Evolutionary conservation across 306 rosid genomes (phyloP).

Genomic region (Quercus parvula): DNA sequence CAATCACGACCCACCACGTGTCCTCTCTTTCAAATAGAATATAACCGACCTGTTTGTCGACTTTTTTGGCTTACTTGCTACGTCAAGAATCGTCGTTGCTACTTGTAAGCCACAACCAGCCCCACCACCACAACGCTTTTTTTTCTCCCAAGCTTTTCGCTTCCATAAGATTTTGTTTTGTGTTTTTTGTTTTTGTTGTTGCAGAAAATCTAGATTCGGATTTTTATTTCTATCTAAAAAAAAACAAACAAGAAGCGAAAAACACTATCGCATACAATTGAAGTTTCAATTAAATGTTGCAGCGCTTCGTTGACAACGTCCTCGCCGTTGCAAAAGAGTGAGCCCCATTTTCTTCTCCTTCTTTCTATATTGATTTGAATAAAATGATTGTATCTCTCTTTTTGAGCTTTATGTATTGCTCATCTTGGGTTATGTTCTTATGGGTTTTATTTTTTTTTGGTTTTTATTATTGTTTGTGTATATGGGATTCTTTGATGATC

Average conservation of each 20-base stretch:
- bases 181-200: constrained; percentile 19
- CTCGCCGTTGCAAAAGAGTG: constrained; percentile 81
- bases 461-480: neutral
- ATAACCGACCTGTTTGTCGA: constrained; percentile 1
- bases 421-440: neutral
- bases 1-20: constrained; percentile 27
- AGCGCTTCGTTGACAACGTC: constrained; percentile 57
- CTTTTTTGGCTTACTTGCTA: neutral
- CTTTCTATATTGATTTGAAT: neutral
- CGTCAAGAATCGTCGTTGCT: constrained; percentile 11
- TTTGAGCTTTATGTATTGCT: neutral
- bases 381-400: neutral
- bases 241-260: neutral
- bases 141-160: too few species aligned
- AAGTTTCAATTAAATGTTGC: constrained; percentile 38
- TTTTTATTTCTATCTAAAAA: neutral
- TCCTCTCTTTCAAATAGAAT: neutral
- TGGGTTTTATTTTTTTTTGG: neutral
- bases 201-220: neutral
- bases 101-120: neutral
- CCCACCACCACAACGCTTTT: too few species aligned
- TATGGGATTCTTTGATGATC: neutral
- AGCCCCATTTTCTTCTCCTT: constrained; percentile 26
- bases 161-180: neutral
- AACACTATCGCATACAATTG: neutral